Evolutionary conservation across 148 eudicot genomes (phyloP).

Genomic region (Fagopyrum esculentum): DNA sequence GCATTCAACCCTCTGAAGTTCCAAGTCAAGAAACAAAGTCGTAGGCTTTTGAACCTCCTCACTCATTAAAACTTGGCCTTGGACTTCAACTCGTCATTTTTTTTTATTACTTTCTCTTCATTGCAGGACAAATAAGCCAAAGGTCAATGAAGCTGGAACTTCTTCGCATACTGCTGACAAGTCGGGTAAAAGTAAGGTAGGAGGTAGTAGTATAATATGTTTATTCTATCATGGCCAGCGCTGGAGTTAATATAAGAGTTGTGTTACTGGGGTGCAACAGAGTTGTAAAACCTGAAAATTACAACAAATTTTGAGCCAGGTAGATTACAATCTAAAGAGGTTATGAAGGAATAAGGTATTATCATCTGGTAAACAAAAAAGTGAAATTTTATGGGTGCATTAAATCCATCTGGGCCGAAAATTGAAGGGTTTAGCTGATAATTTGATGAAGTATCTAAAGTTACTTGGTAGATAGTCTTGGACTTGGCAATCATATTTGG

Average conservation of each 20-base stretch:
- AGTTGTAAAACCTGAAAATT: neutral
- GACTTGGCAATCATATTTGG: neutral
- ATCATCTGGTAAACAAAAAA: neutral
- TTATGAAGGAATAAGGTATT: neutral
- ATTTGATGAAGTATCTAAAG: neutral
- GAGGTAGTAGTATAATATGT: neutral
- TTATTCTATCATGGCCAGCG: neutral
- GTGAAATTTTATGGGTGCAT: neutral
- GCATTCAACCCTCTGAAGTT: neutral
- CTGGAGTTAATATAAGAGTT: neutral
- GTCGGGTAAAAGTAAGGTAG: slow-evolving; percentile 4
- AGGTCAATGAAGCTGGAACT: slow-evolving; percentile 9
- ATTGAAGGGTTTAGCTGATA: neutral
- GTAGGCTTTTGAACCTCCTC: slow-evolving; percentile 1
- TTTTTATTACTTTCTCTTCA: neutral
- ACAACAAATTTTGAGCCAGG: neutral
- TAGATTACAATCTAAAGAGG: neutral
- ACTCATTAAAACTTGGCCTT: neutral
- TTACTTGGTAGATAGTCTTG: neutral
- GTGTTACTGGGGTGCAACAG: neutral
- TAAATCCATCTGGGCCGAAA: neutral
- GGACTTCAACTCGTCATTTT: neutral
- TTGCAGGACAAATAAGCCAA: slow-evolving; percentile 13
- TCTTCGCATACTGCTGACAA: slow-evolving; percentile 7
- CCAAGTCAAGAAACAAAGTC: neutral